Evolutionary conservation across 1,284 basidiomycete genomes (phyloP).

Genomic region (Malassezia restricta): DNA sequence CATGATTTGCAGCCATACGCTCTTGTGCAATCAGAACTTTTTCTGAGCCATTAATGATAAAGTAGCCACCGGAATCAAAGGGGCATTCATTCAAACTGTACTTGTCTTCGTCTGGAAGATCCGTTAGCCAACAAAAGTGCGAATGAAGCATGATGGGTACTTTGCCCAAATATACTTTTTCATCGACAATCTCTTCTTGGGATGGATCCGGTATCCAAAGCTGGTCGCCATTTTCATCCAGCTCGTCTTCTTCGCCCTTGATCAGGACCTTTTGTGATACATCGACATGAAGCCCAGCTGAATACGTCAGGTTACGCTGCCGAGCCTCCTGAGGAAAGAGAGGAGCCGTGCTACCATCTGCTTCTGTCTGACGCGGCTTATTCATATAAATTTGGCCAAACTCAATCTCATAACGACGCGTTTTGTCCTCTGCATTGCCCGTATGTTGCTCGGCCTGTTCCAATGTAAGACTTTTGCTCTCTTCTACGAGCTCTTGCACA

Average conservation of each 20-base stretch:
- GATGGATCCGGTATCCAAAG: conserved; percentile 59
- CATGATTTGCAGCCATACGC: conserved; percentile 97
- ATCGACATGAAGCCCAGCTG: conserved; percentile 89
- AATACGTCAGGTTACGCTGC: conserved; percentile 84
- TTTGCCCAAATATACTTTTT: conserved; percentile 92
- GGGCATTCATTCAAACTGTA: conserved; percentile 93
- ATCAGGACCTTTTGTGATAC: conserved; percentile 75
- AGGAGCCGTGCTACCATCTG: conserved; percentile 81
- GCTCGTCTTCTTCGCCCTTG: conserved; percentile 62
- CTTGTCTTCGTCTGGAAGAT: conserved; percentile 64
- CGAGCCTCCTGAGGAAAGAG: conserved; percentile 97
- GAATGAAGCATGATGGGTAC: conserved; percentile 96
- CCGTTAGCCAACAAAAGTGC: conserved; percentile 81
- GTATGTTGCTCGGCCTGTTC: conserved; percentile 94
- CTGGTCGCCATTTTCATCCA: conserved; percentile 58
- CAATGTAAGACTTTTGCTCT: conserved; percentile 80
- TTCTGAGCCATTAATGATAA: conserved; percentile 98
- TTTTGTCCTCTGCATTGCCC: conserved; percentile 50
- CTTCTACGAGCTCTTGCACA: conserved; percentile 99
- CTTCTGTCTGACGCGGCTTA: conserved; percentile 82
- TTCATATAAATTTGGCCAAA: conserved; percentile 97
- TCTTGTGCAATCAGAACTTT: conserved; percentile 99
- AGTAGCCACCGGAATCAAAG: conserved; percentile 88
- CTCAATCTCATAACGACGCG: conserved; percentile 85
- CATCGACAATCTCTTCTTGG: conserved; percentile 54